Conservation (phyloP, 2,329 filamentous ascomycete species). For the Arthrobotrys musiformis region DNA sequence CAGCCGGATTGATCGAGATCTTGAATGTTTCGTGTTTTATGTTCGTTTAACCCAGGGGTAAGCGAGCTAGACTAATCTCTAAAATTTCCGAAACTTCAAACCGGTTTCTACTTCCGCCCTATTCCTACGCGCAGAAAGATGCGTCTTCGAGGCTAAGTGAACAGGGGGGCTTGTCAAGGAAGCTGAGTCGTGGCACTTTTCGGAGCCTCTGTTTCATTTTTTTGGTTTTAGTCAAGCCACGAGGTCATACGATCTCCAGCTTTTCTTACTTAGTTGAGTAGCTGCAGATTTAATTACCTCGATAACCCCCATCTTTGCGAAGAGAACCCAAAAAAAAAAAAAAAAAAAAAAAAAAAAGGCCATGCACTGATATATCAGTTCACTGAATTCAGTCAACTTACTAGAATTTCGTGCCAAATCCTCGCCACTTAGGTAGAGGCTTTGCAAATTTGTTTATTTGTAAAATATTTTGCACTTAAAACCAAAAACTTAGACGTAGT, state of each 20-base stretch:
- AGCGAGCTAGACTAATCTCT: conserved; percentile 18
- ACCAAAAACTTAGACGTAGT: no score
- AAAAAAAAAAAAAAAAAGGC: neutral
- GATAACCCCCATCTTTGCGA: neutral
- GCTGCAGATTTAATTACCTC: conserved; percentile 3
- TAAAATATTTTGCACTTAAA: no score
- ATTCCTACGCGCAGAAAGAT: neutral
- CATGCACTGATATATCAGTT: no score
- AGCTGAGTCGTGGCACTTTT: conserved; percentile 12
- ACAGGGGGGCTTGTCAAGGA: neutral
- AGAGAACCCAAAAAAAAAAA: no score
- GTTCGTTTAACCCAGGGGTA: conserved; percentile 24
- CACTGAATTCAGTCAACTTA: no score
- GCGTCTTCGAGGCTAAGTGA: neutral
- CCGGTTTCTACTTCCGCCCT: neutral
- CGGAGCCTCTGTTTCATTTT: conserved; percentile 26
- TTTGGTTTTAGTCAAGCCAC: neutral
- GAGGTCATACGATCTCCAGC: conserved; percentile 31
- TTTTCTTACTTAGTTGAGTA: conserved; percentile 23
- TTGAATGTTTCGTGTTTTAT: conserved; percentile 6
- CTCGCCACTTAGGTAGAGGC: no score
- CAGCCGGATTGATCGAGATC: conserved; percentile 1
- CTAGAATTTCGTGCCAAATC: no score
- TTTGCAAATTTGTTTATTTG: no score
- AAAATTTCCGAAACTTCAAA: conserved; percentile 49